Conservation (phyloP, 2,329 filamentous ascomycete genomes). For the Cordyceps sp. region DNA sequence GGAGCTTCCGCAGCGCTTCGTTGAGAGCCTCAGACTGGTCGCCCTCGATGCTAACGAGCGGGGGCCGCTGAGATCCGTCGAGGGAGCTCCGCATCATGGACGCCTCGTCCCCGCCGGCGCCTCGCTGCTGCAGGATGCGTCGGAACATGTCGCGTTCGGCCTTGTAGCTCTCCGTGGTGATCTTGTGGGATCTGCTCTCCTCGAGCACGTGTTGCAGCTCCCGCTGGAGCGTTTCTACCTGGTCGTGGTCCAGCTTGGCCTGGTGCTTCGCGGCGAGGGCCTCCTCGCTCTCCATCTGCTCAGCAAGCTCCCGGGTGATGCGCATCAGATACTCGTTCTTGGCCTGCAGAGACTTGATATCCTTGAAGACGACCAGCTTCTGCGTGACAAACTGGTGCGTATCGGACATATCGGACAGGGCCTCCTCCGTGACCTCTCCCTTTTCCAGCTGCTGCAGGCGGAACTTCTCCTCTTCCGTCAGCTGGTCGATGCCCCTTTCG, state of each 20-base stretch:
- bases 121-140: slow-evolving; percentile 68
- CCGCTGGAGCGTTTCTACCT: slow-evolving; percentile 56
- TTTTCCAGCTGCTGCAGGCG: slow-evolving; percentile 64
- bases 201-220: slow-evolving; percentile 65
- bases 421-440: slow-evolving; percentile 56
- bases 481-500: slow-evolving; percentile 59
- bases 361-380: slow-evolving; percentile 77
- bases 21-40: slow-evolving; percentile 47
- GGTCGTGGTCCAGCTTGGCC: slow-evolving; percentile 47
- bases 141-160: slow-evolving; percentile 97
- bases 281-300: slow-evolving; percentile 83
- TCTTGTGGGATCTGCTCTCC: slow-evolving; percentile 65
- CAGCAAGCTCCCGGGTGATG: slow-evolving; percentile 69
- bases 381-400: slow-evolving; percentile 82
- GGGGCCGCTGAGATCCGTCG: slow-evolving; percentile 35
- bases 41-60: slow-evolving; percentile 41
- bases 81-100: slow-evolving; percentile 58
- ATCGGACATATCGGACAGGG: slow-evolving; percentile 59
- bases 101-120: slow-evolving; percentile 42
- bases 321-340: slow-evolving; percentile 77
- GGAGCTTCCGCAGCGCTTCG: slow-evolving; percentile 70
- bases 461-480: slow-evolving; percentile 54
- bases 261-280: slow-evolving; percentile 50
- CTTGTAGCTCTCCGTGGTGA: slow-evolving; percentile 81
- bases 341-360: slow-evolving; percentile 67